Conservation (phyloP, 2,329 filamentous ascomycete genomes). For the Trichoderma sp. region DNA sequence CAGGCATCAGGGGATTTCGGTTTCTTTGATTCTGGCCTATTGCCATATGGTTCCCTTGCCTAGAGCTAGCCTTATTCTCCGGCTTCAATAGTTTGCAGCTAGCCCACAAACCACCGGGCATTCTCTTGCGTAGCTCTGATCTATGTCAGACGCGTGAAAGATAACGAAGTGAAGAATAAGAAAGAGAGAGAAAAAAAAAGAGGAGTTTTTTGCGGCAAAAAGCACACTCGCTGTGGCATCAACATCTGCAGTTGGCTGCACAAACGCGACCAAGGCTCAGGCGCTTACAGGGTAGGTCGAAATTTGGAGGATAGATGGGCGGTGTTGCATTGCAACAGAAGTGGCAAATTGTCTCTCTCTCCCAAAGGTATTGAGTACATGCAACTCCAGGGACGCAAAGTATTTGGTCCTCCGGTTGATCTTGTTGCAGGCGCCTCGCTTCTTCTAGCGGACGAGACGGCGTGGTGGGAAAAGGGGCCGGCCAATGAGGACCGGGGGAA, state of each 20-base stretch:
- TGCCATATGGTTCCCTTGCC: constrained; percentile 21
- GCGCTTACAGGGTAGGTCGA: constrained; percentile 13
- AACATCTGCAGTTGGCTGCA: background rate
- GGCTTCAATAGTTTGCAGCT: constrained; percentile 1
- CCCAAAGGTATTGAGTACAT: background rate
- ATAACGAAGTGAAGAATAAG: too few relatives aligned
- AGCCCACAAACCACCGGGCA: background rate
- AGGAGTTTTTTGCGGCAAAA: too few relatives aligned
- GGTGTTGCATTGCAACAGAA: constrained; percentile 1
- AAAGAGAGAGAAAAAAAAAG: too few relatives aligned
- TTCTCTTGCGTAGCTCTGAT: too few relatives aligned
- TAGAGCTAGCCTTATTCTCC: constrained; percentile 5
- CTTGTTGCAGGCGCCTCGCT: constrained; percentile 15
- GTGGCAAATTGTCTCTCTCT: constrained; percentile 1
- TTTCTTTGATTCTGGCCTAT: background rate
- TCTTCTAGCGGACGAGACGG: constrained; percentile 11
- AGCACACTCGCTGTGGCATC: background rate
- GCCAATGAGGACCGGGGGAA: constrained; percentile 6
- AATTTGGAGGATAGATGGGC: background rate
- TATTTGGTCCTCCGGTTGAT: background rate
- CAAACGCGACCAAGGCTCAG: background rate
- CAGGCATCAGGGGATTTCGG: constrained; percentile 1
- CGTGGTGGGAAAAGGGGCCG: constrained; percentile 21
- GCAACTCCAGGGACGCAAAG: too few relatives aligned
- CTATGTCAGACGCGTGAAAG: too few relatives aligned